Base-by-base conservation (phyloP, 805 yeast species). In the Naumovozyma baii region DNA sequence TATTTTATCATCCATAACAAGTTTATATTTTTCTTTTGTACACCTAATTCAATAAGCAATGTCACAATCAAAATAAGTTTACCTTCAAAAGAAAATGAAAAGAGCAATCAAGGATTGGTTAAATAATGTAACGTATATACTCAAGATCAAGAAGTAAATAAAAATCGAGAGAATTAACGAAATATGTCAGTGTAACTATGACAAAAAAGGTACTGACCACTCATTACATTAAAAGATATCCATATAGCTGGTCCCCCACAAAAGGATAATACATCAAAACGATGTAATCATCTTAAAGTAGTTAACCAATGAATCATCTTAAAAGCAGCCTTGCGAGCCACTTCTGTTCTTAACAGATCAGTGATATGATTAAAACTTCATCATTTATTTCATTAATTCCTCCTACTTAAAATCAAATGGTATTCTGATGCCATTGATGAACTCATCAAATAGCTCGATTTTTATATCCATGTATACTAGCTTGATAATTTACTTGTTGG, bases 211-310 rank as follows among this genome's bases (percentile, higher is more conserved):
- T 68, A 69, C 49, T 63, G 62, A 57, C 68, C 80, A 74, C 83
- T 69, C 70, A 67, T 73, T 70, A 76, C 76, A 69, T 71, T 76
- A 78, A 71, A 68, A 63, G 62, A 64, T 66, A 63, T 34, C 36
- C 40, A 33, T 18, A 38, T 44, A 33, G 40, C 31, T 17, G 31
- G 37, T 36, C 18, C 20, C 10, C 31, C 29, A 36, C 36, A 17
- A 25, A 33, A 39, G 34, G 39, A 37, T 18, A 33, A 16, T 13
- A 26, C 31, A 45, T 43, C 59, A 52, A 40, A 54, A 54, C 59
- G 59, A 45, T 40, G 33, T 31, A 34, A 34, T 17, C 37, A 20
- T 28, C n/a, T 33, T 44, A 40, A 45, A 12, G 31, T 29, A 12
- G 13, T 12, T 22, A 40, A 34, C 40, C 40, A 36, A 34, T 38